phyloP scores from a whole-genome alignment of 2,329 filamentous ascomycete genomes.

The Claviceps humidiphila region DNA sequence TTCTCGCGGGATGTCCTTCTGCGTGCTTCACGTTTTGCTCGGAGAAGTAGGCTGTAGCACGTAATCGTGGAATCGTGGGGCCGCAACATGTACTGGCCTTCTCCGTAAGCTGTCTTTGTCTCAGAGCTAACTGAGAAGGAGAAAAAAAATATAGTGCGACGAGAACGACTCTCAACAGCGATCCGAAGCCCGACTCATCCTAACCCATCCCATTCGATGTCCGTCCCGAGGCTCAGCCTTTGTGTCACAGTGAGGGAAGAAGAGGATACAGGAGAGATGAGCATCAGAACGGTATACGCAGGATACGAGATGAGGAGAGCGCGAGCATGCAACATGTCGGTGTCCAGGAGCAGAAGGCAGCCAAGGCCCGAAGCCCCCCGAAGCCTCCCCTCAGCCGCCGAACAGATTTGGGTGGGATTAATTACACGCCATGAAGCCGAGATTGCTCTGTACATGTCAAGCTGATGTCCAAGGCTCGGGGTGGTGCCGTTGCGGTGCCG shows the following conservation, averaged over 20 bases:
- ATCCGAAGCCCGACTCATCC: too few relatives aligned
- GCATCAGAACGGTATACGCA: neutral
- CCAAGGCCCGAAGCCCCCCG: neutral
- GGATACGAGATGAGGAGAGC: neutral
- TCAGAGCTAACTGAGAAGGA: neutral
- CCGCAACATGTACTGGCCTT: neutral
- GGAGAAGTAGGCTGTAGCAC: neutral
- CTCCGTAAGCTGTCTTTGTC: neutral
- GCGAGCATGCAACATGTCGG: neutral
- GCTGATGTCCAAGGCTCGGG: too few relatives aligned
- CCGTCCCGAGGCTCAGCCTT: neutral
- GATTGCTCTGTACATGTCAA: too few relatives aligned
- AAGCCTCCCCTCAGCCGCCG: too few relatives aligned
- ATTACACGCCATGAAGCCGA: too few relatives aligned
- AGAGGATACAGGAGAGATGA: neutral
- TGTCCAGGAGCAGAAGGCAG: neutral
- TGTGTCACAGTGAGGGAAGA: neutral
- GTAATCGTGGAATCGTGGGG: neutral
- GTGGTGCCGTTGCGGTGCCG: too few relatives aligned
- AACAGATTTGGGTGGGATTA: too few relatives aligned
- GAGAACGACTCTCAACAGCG: neutral
- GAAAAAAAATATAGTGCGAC: neutral
- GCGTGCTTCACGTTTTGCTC: neutral
- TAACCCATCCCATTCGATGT: too few relatives aligned
- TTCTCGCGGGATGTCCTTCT: neutral